Percentiles rank a stretch among this genome's conserved stretches.
Evolutionary conservation across 2,329 filamentous ascomycete species (phyloP).

Genomic region (Penicillium sp.): DNA sequence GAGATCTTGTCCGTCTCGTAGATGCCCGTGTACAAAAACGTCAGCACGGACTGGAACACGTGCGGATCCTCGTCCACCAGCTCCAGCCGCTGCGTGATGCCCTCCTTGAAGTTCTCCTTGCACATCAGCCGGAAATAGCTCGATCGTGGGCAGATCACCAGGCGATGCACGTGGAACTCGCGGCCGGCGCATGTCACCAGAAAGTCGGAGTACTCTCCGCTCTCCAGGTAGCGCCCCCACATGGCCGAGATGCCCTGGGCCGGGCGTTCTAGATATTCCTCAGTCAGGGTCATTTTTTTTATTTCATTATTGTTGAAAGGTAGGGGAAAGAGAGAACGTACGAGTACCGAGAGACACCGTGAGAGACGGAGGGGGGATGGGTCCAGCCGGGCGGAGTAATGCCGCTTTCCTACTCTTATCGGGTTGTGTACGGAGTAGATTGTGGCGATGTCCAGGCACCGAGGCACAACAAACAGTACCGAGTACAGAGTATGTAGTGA

Average conservation of each 20-base stretch:
- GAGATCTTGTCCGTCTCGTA: constrained; percentile 15
- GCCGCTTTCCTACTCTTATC: too few relatives aligned
- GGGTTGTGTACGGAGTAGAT: too few relatives aligned
- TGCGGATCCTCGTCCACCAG: constrained; percentile 16
- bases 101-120: constrained; percentile 24
- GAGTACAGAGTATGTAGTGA: too few relatives aligned
- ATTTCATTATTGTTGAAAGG: background rate
- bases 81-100: constrained; percentile 10
- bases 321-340: too few relatives aligned
- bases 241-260: constrained; percentile 11
- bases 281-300: constrained; percentile 8
- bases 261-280: constrained; percentile 12
- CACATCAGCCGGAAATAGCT: constrained; percentile 30
- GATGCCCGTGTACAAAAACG: constrained; percentile 16
- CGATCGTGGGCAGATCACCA: constrained; percentile 35
- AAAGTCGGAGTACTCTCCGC: constrained; percentile 31
- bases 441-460: too few relatives aligned
- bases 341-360: too few relatives aligned
- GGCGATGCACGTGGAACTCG: constrained; percentile 31
- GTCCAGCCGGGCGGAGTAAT: too few relatives aligned
- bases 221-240: constrained; percentile 17
- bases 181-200: constrained; percentile 26
- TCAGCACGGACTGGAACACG: constrained; percentile 15
- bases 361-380: too few relatives aligned
- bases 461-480: too few relatives aligned